Conservation (phyloP, 106 monocot genomes). For the Gastrodia elata region DNA sequence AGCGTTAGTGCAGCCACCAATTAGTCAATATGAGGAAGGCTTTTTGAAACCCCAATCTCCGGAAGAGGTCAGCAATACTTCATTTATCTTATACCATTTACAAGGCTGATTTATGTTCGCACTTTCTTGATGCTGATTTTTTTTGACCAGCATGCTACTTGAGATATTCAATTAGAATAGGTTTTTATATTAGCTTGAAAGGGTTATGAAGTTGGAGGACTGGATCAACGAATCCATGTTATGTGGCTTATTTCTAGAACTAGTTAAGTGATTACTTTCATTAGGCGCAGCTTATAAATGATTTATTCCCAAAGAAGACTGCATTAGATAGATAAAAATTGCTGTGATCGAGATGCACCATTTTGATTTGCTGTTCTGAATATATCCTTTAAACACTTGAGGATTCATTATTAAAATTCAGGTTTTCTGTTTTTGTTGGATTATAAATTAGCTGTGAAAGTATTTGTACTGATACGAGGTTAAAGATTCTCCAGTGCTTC, state of each 20-base stretch:
- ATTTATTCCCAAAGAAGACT: background rate
- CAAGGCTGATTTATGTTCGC: background rate
- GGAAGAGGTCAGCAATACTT: slow-evolving; percentile 21
- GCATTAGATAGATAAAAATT: background rate
- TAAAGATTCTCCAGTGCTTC: background rate
- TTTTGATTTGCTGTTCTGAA: background rate
- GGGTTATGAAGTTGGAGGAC: background rate
- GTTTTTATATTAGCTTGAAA: background rate
- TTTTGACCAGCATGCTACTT: background rate
- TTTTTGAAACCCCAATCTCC: slow-evolving; percentile 12
- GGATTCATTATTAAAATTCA: background rate
- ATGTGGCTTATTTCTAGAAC: background rate
- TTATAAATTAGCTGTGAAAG: background rate
- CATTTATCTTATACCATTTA: background rate
- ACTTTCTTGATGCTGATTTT: background rate
- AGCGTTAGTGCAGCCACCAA: slow-evolving; percentile 9
- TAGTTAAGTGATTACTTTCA: background rate
- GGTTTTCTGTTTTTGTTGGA: background rate
- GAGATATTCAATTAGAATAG: background rate
- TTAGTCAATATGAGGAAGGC: slow-evolving; percentile 16
- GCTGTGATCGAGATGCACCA: background rate
- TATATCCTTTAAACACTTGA: background rate
- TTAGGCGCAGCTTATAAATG: background rate
- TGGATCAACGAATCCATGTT: background rate
- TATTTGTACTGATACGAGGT: background rate